Evolutionary conservation across 139 green algal species (phyloP).

Genomic region (Asterochloris sp.): DNA sequence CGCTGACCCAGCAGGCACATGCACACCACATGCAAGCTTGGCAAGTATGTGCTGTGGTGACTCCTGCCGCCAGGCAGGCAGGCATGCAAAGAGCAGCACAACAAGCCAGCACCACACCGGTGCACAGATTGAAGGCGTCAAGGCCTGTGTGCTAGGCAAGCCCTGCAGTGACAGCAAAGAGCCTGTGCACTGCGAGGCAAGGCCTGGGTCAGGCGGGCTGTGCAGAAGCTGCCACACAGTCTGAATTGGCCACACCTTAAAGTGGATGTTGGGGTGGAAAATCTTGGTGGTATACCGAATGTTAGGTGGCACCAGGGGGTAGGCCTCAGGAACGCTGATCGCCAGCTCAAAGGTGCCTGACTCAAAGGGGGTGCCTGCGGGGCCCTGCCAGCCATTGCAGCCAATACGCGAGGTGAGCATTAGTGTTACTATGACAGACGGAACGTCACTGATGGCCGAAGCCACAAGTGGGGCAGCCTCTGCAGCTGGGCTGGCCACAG

Average conservation of each 20-base stretch:
- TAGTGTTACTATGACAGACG: no score
- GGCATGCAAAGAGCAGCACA: not conserved
- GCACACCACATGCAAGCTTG: not conserved
- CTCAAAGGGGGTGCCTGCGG: constrained; percentile 83
- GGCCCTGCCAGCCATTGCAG: constrained; percentile 51
- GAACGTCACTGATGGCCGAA: no score
- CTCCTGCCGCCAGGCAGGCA: no score
- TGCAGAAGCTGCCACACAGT: not conserved
- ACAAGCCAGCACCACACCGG: no score
- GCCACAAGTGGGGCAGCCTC: not conserved
- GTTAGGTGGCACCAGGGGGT: constrained; percentile 73
- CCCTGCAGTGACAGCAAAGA: not conserved
- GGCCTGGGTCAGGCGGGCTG: not conserved
- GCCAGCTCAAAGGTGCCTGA: constrained; percentile 78
- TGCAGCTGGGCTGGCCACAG: not conserved
- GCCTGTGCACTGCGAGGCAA: not conserved
- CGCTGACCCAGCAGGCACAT: not conserved
- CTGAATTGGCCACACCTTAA: constrained; percentile 58
- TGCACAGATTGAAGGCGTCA: no score
- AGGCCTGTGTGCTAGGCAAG: no score
- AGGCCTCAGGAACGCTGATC: constrained; percentile 85
- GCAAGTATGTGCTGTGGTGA: not conserved
- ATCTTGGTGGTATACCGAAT: constrained; percentile 80
- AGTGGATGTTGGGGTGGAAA: constrained; percentile 96
- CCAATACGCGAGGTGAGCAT: no score